A percentile compares a stretch with the other conserved stretches of the same genome.
phyloP scores from a whole-genome alignment of 331 rosid species.

The Malus hybrid region DNA sequence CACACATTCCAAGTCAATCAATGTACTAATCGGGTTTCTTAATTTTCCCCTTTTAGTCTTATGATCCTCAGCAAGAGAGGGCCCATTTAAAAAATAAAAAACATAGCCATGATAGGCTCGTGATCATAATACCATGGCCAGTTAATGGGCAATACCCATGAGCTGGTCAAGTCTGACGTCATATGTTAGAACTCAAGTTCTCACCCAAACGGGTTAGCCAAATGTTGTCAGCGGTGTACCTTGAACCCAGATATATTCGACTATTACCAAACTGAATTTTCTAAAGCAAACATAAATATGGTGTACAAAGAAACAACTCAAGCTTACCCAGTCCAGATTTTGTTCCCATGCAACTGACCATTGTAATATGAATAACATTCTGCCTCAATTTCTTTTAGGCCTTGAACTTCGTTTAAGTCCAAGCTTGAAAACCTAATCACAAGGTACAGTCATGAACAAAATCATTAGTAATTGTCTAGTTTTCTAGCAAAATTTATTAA shows the following conservation, averaged over 20 bases:
- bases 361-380: slow-evolving; percentile 68
- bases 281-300: neutral
- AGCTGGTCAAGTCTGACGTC: neutral
- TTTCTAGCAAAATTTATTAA: neutral
- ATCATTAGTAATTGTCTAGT: slow-evolving; percentile 7
- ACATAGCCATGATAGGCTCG: neutral
- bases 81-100: neutral
- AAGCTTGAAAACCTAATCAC: slow-evolving; percentile 48
- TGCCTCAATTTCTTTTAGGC: slow-evolving; percentile 47
- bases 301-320: slow-evolving; percentile 1
- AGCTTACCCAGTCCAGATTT: slow-evolving; percentile 82
- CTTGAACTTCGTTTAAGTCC: slow-evolving; percentile 65
- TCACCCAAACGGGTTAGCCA: neutral
- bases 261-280: neutral
- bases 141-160: neutral
- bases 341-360: slow-evolving; percentile 79
- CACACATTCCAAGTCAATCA: neutral
- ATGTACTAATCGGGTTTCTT: neutral
- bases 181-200: neutral
- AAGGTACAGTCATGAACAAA: slow-evolving; percentile 16
- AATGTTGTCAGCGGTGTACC: neutral
- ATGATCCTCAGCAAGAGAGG: neutral
- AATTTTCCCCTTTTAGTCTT: neutral
- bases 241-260: neutral
- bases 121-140: neutral